A percentile compares a stretch with the other conserved stretches of the same genome.
Conservation (phyloP, 139 green algal species). For the Pleodorina starrii region DNA sequence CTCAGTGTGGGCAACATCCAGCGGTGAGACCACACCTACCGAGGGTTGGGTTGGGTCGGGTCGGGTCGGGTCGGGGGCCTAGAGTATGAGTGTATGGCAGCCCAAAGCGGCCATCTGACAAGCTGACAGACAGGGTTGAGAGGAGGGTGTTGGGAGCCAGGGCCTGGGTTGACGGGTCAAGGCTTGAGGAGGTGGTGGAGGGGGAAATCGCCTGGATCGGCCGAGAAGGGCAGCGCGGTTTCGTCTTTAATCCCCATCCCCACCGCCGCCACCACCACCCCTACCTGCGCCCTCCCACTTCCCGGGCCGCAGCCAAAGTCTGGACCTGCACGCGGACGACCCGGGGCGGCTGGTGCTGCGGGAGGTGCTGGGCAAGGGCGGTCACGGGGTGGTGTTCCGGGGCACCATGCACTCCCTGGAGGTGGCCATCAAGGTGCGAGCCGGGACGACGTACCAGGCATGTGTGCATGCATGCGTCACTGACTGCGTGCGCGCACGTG, state of each 20-base stretch:
- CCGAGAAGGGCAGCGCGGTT: no score
- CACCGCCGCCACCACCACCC: no score
- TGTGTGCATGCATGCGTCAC: no score
- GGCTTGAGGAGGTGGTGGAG: no score
- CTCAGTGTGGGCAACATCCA: conserved; percentile 13
- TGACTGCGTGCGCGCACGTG: no score
- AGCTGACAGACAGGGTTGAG: no score
- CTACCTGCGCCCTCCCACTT: background rate
- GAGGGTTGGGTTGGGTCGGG: no score
- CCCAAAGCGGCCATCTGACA: no score
- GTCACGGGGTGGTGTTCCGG: conserved; percentile 45
- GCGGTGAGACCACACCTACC: no score
- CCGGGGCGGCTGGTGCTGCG: conserved; percentile 28
- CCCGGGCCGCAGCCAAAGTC: background rate
- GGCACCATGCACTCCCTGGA: conserved; percentile 46
- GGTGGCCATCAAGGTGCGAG: conserved; percentile 53
- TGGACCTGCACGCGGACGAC: conserved; percentile 38
- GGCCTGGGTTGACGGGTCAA: background rate
- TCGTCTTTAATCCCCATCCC: background rate
- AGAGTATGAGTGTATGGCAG: no score
- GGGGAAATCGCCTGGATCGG: no score
- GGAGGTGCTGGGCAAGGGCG: conserved; percentile 45
- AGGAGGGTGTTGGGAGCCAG: background rate
- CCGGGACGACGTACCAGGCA: background rate
- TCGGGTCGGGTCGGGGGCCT: no score